Evolutionary conservation across 1,284 basidiomycete species (phyloP), one percentile per base, ranked within the genome.

Genomic region (Papiliotrema terrestris): DNA sequence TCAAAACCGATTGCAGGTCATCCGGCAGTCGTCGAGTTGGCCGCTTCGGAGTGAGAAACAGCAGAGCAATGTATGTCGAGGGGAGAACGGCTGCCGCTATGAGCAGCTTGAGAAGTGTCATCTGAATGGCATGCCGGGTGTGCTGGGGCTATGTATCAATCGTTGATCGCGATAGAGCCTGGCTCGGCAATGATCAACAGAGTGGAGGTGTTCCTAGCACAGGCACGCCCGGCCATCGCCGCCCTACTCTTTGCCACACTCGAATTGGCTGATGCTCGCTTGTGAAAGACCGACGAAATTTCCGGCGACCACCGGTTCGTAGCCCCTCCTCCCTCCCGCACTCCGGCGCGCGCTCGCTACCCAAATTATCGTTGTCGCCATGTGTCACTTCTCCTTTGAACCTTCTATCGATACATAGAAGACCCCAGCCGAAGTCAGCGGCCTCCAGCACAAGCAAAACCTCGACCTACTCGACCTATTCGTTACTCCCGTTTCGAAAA

Each of bases 371-470:
- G 39, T 41, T 41, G 39, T 41, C 39, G 39, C 39, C 17, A 15
- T n/a, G 23, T 14, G 23, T 17, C 43, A 11, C 29, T 32, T 26
- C 43, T 45, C 23, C 43, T 45, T 45, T 45, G n/a, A 22, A 45
- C 43, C 43, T 45, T 45, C 43, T 45, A 45, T 32, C 29, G 8
- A 45, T 5, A 4, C 43, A 8, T 20, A 26, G 14, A 45, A 22
- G 19, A 45, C 19, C 17, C 15, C 39, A 41, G 45, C 45, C 45
- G 29, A 47, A 47, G 66, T 65, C 66, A 68, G 57, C 62, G 60
- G 66, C 66, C 59, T 63, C 58, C 51, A 57, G 54, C 56, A 56
- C 52, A 42, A 47, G 49, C 55, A 59, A 55, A 54, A 62, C 55
- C 56, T 58, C 57, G 42, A 55, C 22, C 35, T 41, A 36, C 41